Evolutionary conservation across 345 rosid species (phyloP).

Genomic region (Linum tenue): DNA sequence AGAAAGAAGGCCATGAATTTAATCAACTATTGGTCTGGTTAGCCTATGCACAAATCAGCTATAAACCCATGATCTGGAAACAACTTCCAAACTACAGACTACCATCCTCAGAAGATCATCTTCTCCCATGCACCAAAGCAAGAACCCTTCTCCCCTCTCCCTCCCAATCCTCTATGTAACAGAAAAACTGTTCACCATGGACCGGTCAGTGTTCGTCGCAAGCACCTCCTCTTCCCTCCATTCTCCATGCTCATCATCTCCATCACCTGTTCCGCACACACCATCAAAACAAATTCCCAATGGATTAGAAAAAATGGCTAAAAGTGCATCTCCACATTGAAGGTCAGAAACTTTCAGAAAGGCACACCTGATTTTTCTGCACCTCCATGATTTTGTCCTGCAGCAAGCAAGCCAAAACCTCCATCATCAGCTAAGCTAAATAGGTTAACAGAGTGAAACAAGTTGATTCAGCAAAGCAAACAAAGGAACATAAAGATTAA

Average conservation of each 20-base stretch:
- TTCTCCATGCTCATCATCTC: slow-evolving; percentile 54
- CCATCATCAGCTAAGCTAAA: slow-evolving; percentile 8
- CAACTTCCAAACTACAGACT: too few relatives aligned
- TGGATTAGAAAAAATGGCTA: neutral
- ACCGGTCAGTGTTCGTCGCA: slow-evolving; percentile 78
- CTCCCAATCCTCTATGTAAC: neutral
- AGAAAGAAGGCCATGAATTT: too few relatives aligned
- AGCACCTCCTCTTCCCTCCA: slow-evolving; percentile 51
- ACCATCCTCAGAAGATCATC: too few relatives aligned
- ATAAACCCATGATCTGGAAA: too few relatives aligned
- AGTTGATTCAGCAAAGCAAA: neutral
- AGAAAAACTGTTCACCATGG: slow-evolving; percentile 52
- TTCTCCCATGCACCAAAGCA: too few relatives aligned
- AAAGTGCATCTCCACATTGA: neutral
- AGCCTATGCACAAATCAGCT: too few relatives aligned
- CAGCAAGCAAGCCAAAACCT: slow-evolving; percentile 16
- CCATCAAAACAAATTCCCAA: slow-evolving; percentile 22
- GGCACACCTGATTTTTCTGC: slow-evolving; percentile 73
- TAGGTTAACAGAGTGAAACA: neutral
- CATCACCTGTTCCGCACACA: slow-evolving; percentile 30
- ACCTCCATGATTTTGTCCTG: slow-evolving; percentile 65
- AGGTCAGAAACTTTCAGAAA: neutral
- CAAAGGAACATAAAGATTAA: slow-evolving; percentile 11
- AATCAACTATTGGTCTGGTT: too few relatives aligned
- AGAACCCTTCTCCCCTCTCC: neutral